Conservation (phyloP, 371 early-diverging fungal species). For the Gilbertella persicaria region DNA sequence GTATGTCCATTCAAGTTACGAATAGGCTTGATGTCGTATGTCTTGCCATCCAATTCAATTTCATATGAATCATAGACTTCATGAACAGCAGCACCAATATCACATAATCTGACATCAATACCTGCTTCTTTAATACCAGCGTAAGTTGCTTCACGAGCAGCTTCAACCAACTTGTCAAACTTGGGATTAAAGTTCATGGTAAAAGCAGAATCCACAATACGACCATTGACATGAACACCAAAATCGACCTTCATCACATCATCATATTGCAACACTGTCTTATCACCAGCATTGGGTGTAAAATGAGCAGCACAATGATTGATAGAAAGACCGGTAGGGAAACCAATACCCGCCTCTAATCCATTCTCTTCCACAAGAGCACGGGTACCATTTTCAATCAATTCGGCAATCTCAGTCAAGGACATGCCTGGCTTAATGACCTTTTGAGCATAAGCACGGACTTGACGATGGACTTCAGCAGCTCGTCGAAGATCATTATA, state of each 20-base stretch:
- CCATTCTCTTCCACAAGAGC: slow-evolving; percentile 90
- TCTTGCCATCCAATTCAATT: slow-evolving; percentile 93
- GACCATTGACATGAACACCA: slow-evolving; percentile 97
- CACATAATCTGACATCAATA: slow-evolving; percentile 95
- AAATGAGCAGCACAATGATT: slow-evolving; percentile 99
- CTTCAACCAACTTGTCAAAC: slow-evolving; percentile 87
- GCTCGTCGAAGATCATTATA: slow-evolving; percentile 87
- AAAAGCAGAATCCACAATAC: slow-evolving; percentile 99
- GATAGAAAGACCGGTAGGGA: slow-evolving; percentile 98
- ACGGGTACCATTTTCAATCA: slow-evolving; percentile 96
- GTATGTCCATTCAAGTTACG: slow-evolving; percentile 99
- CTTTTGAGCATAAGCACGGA: slow-evolving; percentile 84
- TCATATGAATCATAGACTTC: slow-evolving; percentile 99
- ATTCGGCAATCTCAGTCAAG: slow-evolving; percentile 92
- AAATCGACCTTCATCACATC: slow-evolving; percentile 99
- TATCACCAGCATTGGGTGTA: slow-evolving; percentile 98
- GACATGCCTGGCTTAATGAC: slow-evolving; percentile 96
- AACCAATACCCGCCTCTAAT: slow-evolving; percentile 92
- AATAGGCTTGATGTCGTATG: slow-evolving; percentile 94
- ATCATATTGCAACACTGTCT: slow-evolving; percentile 84
- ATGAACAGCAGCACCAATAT: slow-evolving; percentile 98
- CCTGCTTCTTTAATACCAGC: slow-evolving; percentile 96
- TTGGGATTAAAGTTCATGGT: slow-evolving; percentile 95
- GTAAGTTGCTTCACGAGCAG: slow-evolving; percentile 97
- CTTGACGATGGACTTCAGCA: slow-evolving; percentile 92